Evolutionary conservation across 2,329 filamentous ascomycete genomes (phyloP).

Genomic region (Elsinoe necatrix): DNA sequence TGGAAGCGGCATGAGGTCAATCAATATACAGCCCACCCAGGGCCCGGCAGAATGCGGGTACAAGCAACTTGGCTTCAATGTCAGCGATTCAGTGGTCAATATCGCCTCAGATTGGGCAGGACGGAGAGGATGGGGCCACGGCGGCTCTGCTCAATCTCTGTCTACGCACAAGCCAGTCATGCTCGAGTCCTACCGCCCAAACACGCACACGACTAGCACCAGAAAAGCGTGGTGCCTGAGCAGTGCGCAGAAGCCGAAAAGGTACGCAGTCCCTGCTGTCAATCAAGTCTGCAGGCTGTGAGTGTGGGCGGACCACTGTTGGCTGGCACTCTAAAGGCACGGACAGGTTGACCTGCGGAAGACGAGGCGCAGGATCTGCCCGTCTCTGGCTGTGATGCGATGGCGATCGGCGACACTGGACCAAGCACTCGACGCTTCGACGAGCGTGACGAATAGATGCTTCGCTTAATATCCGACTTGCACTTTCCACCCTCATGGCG

Average conservation of each 20-base stretch:
- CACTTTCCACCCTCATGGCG: not conserved
- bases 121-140: not conserved
- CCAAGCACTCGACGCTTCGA: conserved; percentile 8
- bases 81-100: conserved; percentile 12
- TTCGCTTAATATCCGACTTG: conserved; percentile 13
- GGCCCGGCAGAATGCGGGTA: conserved; percentile 13
- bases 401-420: conserved; percentile 17
- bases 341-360: conserved; percentile 16
- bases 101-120: conserved; percentile 14
- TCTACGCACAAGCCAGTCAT: conserved; percentile 1
- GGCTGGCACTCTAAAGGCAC: conserved; percentile 16
- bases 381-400: conserved; percentile 17
- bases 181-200: not conserved
- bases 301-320: conserved; percentile 6
- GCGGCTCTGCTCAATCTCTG: conserved; percentile 12
- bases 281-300: conserved; percentile 17
- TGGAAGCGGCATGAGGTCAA: conserved; percentile 16
- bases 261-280: conserved; percentile 18
- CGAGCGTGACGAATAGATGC: conserved; percentile 16
- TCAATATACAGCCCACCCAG: conserved; percentile 16
- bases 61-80: conserved; percentile 8
- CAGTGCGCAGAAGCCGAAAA: conserved; percentile 18
- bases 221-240: conserved; percentile 19
- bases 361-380: conserved; percentile 18
- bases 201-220: conserved; percentile 15